These are phyloP conservation scores for Logfia minima DNA, from an alignment of 129 eudicot genomes.

Conservation along the genomic window DNA sequence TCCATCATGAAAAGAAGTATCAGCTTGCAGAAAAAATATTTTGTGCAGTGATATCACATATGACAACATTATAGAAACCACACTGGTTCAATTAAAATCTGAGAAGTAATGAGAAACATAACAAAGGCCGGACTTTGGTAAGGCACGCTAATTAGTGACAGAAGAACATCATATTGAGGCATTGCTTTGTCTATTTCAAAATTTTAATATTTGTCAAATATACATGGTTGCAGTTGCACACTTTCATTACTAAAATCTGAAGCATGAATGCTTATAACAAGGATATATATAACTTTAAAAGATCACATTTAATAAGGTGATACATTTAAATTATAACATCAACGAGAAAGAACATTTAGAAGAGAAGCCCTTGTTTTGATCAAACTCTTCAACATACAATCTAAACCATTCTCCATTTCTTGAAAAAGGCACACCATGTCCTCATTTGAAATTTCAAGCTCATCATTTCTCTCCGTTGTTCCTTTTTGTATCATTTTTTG, in stretches of 20 bases:
- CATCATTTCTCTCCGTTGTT: background rate
- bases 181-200: slow-evolving; percentile 15
- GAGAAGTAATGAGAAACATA: background rate
- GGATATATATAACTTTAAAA: background rate
- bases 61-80: background rate
- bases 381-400: slow-evolving; percentile 47
- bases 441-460: slow-evolving; percentile 32
- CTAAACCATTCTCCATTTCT: slow-evolving; percentile 52
- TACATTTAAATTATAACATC: slow-evolving; percentile 7
- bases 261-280: slow-evolving; percentile 28
- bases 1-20: background rate
- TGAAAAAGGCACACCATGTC: slow-evolving; percentile 41
- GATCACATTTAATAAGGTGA: slow-evolving; percentile 9
- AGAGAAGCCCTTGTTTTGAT: slow-evolving; percentile 48
- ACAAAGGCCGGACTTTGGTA: background rate
- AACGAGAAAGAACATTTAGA: slow-evolving; percentile 40
- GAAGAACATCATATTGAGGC: background rate
- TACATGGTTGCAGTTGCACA: slow-evolving; percentile 37
- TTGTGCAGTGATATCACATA: background rate
- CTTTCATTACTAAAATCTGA: slow-evolving; percentile 32
- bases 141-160: background rate
- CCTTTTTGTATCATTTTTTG: slow-evolving; percentile 38
- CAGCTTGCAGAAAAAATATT: background rate
- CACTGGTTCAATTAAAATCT: background rate
- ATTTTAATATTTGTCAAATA: slow-evolving; percentile 7